Evolutionary conservation across 352 stramenopile species (phyloP).

Genomic region (Phytophthora multivora): DNA sequence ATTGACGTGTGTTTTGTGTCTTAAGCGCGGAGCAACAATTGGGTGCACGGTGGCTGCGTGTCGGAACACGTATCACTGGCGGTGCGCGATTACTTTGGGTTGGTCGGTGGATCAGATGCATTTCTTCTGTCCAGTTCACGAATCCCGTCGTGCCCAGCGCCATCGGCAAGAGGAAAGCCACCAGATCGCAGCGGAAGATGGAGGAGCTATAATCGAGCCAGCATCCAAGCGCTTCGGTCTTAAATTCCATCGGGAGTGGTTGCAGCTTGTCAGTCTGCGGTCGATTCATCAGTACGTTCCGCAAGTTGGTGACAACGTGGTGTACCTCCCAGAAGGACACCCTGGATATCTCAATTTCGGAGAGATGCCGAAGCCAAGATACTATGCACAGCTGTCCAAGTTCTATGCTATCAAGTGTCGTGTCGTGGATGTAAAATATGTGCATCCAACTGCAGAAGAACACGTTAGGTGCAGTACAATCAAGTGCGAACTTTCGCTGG

Average conservation of each 20-base stretch:
- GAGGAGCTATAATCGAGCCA: slow-evolving; percentile 42
- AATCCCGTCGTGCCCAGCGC: slow-evolving; percentile 36
- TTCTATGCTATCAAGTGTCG: slow-evolving; percentile 81
- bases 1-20: slow-evolving; percentile 68
- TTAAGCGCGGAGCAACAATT: slow-evolving; percentile 76
- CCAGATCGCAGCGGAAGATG: slow-evolving; percentile 26
- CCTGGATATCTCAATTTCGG: slow-evolving; percentile 47
- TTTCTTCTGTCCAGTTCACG: slow-evolving; percentile 80
- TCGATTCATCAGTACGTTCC: slow-evolving; percentile 76
- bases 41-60: slow-evolving; percentile 72
- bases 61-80: slow-evolving; percentile 83
- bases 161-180: slow-evolving; percentile 21
- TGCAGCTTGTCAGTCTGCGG: slow-evolving; percentile 58
- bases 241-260: slow-evolving; percentile 78
- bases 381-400: slow-evolving; percentile 51
- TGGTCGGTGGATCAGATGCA: slow-evolving; percentile 82
- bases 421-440: slow-evolving; percentile 76
- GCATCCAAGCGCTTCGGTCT: slow-evolving; percentile 70
- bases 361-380: slow-evolving; percentile 48
- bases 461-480: slow-evolving; percentile 65
- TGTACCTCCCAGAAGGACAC: slow-evolving; percentile 85
- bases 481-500: slow-evolving; percentile 72
- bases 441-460: slow-evolving; percentile 67
- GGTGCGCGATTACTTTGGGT: slow-evolving; percentile 71
- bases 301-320: slow-evolving; percentile 80